Conservation (phyloP, 306 rosid genomes). For the Neltuma alba region DNA sequence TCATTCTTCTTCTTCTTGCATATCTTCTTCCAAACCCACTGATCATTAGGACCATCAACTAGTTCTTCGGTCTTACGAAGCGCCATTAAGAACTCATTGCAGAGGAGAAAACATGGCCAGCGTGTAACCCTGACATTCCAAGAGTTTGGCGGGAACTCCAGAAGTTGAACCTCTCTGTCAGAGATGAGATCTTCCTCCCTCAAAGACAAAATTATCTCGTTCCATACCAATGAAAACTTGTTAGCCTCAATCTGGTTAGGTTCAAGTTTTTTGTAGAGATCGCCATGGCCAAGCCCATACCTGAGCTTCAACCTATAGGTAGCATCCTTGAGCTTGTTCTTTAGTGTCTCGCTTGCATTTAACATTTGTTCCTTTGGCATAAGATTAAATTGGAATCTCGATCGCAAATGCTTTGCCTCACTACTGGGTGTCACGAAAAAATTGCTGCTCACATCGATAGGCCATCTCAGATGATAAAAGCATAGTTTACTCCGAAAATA, state of each 20-base stretch:
- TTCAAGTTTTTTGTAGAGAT: background rate
- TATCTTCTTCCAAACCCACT: too few relatives aligned
- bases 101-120: too few relatives aligned
- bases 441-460: background rate
- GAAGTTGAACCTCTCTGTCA: too few relatives aligned
- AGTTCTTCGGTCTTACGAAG: too few relatives aligned
- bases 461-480: background rate
- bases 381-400: conserved; percentile 1
- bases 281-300: background rate
- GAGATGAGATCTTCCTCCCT: too few relatives aligned
- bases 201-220: too few relatives aligned
- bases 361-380: background rate
- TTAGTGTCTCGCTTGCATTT: background rate
- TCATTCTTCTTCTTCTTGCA: too few relatives aligned
- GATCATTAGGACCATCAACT: too few relatives aligned
- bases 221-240: too few relatives aligned
- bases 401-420: conserved; percentile 2
- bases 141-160: too few relatives aligned
- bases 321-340: background rate
- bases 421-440: background rate
- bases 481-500: background rate
- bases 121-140: too few relatives aligned
- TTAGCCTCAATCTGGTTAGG: background rate
- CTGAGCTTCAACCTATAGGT: background rate
- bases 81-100: too few relatives aligned